phyloP scores from a whole-genome alignment of 768 basidiomycete genomes.

The Gymnopilus junonius region DNA sequence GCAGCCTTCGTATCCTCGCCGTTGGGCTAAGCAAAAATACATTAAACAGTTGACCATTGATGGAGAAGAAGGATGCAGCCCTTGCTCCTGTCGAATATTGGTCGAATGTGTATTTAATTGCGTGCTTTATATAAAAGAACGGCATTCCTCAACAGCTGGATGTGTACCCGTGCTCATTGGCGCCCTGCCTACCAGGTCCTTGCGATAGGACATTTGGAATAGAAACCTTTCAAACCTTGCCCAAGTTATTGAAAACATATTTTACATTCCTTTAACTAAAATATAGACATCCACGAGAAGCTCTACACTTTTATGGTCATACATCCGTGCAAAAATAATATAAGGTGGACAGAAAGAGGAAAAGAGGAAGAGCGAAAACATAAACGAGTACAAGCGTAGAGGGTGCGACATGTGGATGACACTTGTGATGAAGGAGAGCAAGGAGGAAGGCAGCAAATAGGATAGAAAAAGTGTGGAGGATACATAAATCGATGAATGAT shows the following conservation, averaged over 20 bases:
- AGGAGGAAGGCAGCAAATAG: not conserved
- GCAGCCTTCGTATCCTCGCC: too few relatives aligned
- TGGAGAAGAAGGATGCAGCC: too few relatives aligned
- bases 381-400: not conserved
- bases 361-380: not conserved
- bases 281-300: not conserved
- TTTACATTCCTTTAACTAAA: not conserved
- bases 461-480: not conserved
- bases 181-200: too few relatives aligned
- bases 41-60: too few relatives aligned
- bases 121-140: too few relatives aligned
- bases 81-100: too few relatives aligned
- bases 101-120: too few relatives aligned
- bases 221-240: too few relatives aligned
- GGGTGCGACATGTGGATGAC: not conserved
- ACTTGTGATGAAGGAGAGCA: not conserved
- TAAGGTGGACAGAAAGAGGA: not conserved
- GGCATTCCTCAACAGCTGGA: too few relatives aligned
- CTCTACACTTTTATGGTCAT: not conserved
- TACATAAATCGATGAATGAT: not conserved
- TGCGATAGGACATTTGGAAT: too few relatives aligned
- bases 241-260: not conserved
- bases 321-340: not conserved
- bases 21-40: too few relatives aligned
- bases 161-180: too few relatives aligned